Base-by-base conservation (phyloP, 768 basidiomycete genomes). In the Mycena rebaudengoi region DNA sequence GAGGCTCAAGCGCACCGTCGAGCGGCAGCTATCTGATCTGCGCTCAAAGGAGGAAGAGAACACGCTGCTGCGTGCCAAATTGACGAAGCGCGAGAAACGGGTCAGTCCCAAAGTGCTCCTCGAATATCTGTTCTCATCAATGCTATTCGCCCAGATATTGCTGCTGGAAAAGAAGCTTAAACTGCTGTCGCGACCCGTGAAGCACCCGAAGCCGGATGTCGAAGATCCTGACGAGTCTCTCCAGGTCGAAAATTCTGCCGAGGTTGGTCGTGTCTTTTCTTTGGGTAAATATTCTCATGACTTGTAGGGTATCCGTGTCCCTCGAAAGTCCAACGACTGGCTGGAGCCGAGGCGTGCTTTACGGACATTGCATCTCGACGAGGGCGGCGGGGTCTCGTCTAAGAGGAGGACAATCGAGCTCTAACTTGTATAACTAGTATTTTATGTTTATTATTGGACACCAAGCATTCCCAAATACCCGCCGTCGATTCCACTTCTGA, bases 151-250 rank as follows among this genome's bases (percentile, higher is more conserved):
- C 12, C 41, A 68, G 66, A 48, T 68, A 52, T 51, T 62, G 1
- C n/a, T 68, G n/a, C 23, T 68, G 8, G 66, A 68, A 33, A 68
- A 64, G 23, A 68, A 68, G 21, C 59, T 68, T 49, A 68, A 68
- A 26, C 3, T 68, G 8, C 4, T 68, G 12, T 58, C 63, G 14
- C 26, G 63, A 41, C 33, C 44, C n/a, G 39, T n/a, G 7, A 59
- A 54, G 51, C 56, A 49, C 4, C 56, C 50, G 11, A 53, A 46
- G 29, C 43, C 56, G 11, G 56, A 58, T 6, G 14, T 29, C 18
- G 35, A 64, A 41, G 51, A 64, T 29, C 56, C 63, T 29, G 51
- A 64, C 39, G 63, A 64, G 37, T 64, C 63, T 1, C 21, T 64
- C 23, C 63, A 64, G 44, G 50, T 64, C 37, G 63, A 64, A 14